Percentiles rank a stretch among this genome's conserved stretches.
phyloP scores from a whole-genome alignment of 164 flowering plant species.

The Kalanchoe fedtschenkoi region DNA sequence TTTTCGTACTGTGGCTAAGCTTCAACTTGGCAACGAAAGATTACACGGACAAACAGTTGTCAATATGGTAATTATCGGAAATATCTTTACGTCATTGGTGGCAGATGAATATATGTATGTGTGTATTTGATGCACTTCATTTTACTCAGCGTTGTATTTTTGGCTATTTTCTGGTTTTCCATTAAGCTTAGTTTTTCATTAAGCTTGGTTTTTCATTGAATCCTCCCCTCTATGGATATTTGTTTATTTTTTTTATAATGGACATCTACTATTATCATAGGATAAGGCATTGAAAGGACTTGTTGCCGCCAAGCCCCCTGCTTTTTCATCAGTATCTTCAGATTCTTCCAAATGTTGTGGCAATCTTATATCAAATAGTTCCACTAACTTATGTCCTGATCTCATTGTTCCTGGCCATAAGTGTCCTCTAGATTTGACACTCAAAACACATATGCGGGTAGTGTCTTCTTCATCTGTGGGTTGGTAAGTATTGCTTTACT shows the following conservation, averaged over 20 bases:
- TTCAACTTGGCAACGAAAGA: conserved; percentile 40
- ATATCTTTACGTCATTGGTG: background rate
- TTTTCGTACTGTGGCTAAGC: conserved; percentile 60
- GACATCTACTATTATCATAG: conserved; percentile 18
- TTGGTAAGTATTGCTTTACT: conserved; percentile 39
- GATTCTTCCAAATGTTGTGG: conserved; percentile 26
- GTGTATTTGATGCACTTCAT: too few species aligned
- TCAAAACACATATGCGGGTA: conserved; percentile 65
- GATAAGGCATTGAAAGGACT: conserved; percentile 67
- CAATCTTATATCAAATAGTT: conserved; percentile 15
- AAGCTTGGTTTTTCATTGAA: too few species aligned
- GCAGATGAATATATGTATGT: background rate
- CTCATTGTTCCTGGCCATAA: conserved; percentile 37
- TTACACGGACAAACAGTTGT: conserved; percentile 24
- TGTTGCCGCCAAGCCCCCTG: conserved; percentile 30
- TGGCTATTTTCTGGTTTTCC: too few species aligned
- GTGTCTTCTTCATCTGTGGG: conserved; percentile 57
- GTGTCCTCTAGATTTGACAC: conserved; percentile 71
- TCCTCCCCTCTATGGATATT: too few species aligned
- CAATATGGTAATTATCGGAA: conserved; percentile 56
- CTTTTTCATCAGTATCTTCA: conserved; percentile 14
- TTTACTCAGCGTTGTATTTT: too few species aligned
- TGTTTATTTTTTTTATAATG: background rate
- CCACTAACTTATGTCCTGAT: conserved; percentile 31
- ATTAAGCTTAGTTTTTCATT: too few species aligned